Conservation (phyloP, 345 rosid genomes). For the Gossypium ekmanianum region DNA sequence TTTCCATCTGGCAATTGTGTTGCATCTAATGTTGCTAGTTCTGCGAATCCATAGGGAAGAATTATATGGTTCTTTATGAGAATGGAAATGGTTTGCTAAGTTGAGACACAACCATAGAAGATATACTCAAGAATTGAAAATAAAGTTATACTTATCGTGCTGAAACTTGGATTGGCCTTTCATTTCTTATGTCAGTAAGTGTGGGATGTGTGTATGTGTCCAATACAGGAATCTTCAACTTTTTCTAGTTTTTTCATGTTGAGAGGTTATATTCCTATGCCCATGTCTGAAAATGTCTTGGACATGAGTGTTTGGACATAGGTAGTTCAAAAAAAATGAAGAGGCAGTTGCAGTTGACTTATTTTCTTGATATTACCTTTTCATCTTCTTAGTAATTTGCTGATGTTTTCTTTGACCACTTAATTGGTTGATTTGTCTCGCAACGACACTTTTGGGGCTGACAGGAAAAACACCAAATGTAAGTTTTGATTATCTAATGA, state of each 20-base stretch:
- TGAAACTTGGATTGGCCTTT: not conserved
- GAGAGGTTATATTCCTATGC: too few relatives aligned
- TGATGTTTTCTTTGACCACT: constrained; percentile 14
- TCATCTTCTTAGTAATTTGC: constrained; percentile 4
- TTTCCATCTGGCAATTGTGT: not conserved
- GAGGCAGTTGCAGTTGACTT: not conserved
- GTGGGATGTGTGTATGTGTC: not conserved
- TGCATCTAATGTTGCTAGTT: not conserved
- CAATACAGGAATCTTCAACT: not conserved
- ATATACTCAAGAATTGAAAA: not conserved
- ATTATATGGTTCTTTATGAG: not conserved
- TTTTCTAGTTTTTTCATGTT: too few relatives aligned
- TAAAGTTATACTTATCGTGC: not conserved
- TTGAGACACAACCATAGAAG: not conserved
- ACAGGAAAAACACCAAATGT: constrained; percentile 68
- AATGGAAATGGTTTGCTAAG: not conserved
- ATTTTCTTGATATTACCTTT: not conserved
- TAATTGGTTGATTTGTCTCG: constrained; percentile 12
- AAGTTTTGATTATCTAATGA: constrained; percentile 29
- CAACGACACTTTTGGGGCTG: constrained; percentile 16
- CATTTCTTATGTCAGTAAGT: too few relatives aligned
- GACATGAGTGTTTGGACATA: too few relatives aligned
- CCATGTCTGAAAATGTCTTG: too few relatives aligned
- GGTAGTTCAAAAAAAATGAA: too few relatives aligned
- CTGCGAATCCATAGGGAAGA: not conserved